Evolutionary conservation across 305 asterid species (phyloP).

Genomic region (Fraxinus nigra): DNA sequence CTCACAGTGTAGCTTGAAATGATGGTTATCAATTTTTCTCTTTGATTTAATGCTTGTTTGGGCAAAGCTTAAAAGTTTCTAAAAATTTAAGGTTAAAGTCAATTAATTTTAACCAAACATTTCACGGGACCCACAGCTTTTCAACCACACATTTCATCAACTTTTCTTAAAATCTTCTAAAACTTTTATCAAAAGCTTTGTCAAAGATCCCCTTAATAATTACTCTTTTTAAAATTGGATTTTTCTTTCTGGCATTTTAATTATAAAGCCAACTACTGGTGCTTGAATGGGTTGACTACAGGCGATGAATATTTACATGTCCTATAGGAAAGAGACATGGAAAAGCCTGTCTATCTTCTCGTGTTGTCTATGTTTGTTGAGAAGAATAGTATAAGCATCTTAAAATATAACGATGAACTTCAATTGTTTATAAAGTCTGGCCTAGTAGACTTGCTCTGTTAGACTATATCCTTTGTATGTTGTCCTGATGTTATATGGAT

Average conservation of each 20-base stretch:
- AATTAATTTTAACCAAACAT: background rate
- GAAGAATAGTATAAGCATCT: background rate
- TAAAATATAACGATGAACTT: background rate
- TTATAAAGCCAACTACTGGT: background rate
- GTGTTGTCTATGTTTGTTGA: background rate
- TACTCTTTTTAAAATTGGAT: background rate
- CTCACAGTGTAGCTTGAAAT: background rate
- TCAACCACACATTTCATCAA: background rate
- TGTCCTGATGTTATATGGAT: background rate
- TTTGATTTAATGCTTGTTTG: background rate
- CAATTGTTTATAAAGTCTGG: background rate
- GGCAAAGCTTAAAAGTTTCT: background rate
- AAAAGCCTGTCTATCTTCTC: background rate
- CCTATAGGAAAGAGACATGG: background rate
- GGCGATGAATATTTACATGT: background rate
- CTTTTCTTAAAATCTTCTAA: background rate
- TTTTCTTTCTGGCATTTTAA: background rate
- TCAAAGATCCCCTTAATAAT: background rate
- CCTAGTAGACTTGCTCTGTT: background rate
- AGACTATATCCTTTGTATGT: background rate
- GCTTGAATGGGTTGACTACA: background rate
- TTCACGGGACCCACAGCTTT: background rate
- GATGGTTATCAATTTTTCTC: background rate
- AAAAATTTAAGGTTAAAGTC: background rate
- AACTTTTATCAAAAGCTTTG: background rate